phyloP scores from a whole-genome alignment of 2,329 filamentous ascomycete species.

The Aspergillus terreus region DNA sequence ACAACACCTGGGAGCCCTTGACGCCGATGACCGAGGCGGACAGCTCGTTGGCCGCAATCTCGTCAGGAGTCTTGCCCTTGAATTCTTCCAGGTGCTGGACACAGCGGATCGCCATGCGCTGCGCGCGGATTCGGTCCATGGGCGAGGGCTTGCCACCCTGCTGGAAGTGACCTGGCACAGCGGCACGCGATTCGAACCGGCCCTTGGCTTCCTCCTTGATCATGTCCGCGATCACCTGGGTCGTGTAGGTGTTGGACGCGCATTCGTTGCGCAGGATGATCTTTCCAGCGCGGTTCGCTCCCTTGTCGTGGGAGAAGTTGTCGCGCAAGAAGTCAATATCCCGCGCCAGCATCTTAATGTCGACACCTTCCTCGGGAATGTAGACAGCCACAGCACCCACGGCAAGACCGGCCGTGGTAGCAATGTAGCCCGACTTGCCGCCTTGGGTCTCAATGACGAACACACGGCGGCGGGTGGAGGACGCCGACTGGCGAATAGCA shows the following conservation, averaged over 20 bases:
- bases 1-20: slow-evolving; percentile 83
- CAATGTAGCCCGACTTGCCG: slow-evolving; percentile 43
- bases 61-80: slow-evolving; percentile 60
- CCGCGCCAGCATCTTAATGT: slow-evolving; percentile 83
- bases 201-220: slow-evolving; percentile 91
- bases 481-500: slow-evolving; percentile 94
- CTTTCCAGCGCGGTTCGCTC: slow-evolving; percentile 84
- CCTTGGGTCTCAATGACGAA: slow-evolving; percentile 98
- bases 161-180: slow-evolving; percentile 90
- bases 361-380: slow-evolving; percentile 93
- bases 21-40: slow-evolving; percentile 86
- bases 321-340: slow-evolving; percentile 88
- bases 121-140: slow-evolving; percentile 92
- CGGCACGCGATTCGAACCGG: slow-evolving; percentile 86
- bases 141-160: slow-evolving; percentile 89
- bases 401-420: background rate
- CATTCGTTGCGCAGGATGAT: slow-evolving; percentile 97
- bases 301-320: slow-evolving; percentile 79
- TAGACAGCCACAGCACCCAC: slow-evolving; percentile 75
- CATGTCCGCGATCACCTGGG: slow-evolving; percentile 90
- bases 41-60: slow-evolving; percentile 69
- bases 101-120: slow-evolving; percentile 88
- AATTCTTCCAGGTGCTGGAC: slow-evolving; percentile 85
- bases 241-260: slow-evolving; percentile 83
- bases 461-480: slow-evolving; percentile 82